Evolutionary conservation across 768 basidiomycete genomes (phyloP).

Genomic region (Mycena leptocephala): DNA sequence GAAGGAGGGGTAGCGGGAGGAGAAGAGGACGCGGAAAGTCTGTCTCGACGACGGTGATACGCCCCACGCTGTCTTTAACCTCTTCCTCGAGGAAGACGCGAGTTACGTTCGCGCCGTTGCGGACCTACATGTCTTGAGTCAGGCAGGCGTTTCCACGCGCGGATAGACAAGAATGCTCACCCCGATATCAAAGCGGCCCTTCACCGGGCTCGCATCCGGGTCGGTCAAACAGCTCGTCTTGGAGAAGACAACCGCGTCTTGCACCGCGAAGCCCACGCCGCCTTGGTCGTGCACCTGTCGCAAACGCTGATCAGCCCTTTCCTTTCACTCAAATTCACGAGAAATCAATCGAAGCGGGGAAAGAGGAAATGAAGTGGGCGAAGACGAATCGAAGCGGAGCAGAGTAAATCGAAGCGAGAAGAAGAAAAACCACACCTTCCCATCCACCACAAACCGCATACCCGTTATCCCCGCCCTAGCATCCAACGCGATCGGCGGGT

Average conservation of each 20-base stretch:
- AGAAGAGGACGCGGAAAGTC: background rate
- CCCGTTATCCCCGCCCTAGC: background rate
- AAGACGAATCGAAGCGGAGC: no score
- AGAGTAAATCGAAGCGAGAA: no score
- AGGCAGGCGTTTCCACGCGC: background rate
- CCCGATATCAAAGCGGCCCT: background rate
- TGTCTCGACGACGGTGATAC: background rate
- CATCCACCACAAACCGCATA: background rate
- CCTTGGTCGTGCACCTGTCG: slow-evolving; percentile 11
- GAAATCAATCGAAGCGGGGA: no score
- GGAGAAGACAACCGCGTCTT: background rate
- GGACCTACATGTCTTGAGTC: background rate
- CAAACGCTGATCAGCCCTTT: no score
- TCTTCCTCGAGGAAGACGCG: background rate
- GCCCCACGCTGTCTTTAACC: background rate
- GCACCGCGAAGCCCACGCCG: background rate
- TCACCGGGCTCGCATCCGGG: background rate
- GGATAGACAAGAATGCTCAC: no score
- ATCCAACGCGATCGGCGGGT: background rate
- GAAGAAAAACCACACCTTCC: no score
- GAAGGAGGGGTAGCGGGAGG: no score
- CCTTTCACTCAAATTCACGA: no score
- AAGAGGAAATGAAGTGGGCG: no score
- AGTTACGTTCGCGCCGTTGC: background rate
- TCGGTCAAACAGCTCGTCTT: background rate